These are phyloP conservation scores for Stipa capillata DNA, from an alignment of 176 grass and related monocot species.

Conservation along the genomic window DNA sequence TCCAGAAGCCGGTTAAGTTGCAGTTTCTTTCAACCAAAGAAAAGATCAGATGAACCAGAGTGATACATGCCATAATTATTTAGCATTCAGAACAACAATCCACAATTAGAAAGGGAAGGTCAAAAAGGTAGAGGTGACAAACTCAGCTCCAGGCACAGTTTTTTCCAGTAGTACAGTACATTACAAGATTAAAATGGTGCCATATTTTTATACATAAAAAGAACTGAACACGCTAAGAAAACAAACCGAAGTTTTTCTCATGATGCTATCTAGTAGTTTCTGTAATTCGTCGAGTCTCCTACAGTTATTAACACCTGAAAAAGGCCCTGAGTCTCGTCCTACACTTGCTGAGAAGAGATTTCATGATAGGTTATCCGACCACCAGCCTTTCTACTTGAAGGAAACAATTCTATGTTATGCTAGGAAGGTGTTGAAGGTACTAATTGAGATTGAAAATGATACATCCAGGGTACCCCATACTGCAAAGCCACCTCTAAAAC, in stretches of 20 bases:
- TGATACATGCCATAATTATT: not conserved
- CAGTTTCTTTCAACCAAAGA: not conserved
- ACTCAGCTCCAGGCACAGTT: slow-evolving; percentile 33
- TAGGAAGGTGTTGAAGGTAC: slow-evolving; percentile 35
- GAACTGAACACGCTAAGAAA: slow-evolving; percentile 41
- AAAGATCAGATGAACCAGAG: not conserved
- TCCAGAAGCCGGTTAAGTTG: not conserved
- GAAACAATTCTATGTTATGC: slow-evolving; percentile 19
- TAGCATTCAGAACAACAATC: not conserved
- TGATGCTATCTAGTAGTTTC: slow-evolving; percentile 54
- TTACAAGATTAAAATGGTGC: slow-evolving; percentile 18
- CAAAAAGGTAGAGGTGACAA: slow-evolving; percentile 17
- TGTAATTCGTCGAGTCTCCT: slow-evolving; percentile 38
- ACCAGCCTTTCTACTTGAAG: slow-evolving; percentile 28
- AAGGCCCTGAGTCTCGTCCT: slow-evolving; percentile 11
- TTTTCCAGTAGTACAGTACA: slow-evolving; percentile 17
- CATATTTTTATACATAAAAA: slow-evolving; percentile 47
- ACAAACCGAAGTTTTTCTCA: slow-evolving; percentile 44
- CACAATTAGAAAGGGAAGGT: not conserved
- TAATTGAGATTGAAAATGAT: slow-evolving; percentile 13
- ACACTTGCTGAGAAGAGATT: slow-evolving; percentile 10
- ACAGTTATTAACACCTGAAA: slow-evolving; percentile 56
- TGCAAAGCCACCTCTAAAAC: not conserved
- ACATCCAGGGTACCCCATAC: slow-evolving; percentile 5
- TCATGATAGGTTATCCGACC: not conserved